phyloP scores from a whole-genome alignment of 2,329 filamentous ascomycete genomes.

The Raffaelea albimanens region DNA sequence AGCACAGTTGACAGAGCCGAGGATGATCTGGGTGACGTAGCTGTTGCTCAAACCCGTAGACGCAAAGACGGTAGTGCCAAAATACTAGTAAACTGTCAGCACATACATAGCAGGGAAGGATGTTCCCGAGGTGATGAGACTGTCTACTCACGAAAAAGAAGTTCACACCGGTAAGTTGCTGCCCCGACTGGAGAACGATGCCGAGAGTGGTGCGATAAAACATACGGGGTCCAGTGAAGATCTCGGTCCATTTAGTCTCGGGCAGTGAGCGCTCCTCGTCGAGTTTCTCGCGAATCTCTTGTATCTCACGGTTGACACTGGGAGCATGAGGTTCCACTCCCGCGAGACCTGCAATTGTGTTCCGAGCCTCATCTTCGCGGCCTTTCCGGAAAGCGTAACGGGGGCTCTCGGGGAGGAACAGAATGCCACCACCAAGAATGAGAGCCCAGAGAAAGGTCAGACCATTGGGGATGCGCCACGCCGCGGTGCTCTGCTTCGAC shows the following conservation, averaged over 20 bases:
- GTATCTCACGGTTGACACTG: constrained; percentile 48
- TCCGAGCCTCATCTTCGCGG: constrained; percentile 43
- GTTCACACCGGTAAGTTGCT: constrained; percentile 51
- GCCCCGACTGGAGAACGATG: constrained; percentile 55
- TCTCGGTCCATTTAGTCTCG: constrained; percentile 38
- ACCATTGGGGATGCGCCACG: constrained; percentile 54
- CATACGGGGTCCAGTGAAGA: constrained; percentile 36
- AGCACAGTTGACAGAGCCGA: constrained; percentile 51
- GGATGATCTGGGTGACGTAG: constrained; percentile 55
- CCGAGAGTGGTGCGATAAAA: constrained; percentile 55
- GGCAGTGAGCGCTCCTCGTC: constrained; percentile 51
- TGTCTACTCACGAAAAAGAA: constrained; percentile 36
- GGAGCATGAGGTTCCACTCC: constrained; percentile 48
- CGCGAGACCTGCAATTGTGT: constrained; percentile 49
- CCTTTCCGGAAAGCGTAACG: constrained; percentile 59
- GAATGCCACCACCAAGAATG: constrained; percentile 54
- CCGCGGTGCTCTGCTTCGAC: constrained; percentile 39
- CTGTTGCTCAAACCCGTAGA: constrained; percentile 42
- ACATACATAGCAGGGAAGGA: no score
- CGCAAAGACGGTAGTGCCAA: constrained; percentile 51
- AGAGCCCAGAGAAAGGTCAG: constrained; percentile 60
- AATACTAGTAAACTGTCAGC: constrained; percentile 34
- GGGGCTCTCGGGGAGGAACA: constrained; percentile 63
- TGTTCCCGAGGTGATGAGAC: no score
- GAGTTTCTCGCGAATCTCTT: constrained; percentile 54